Evolutionary conservation across 2,329 filamentous ascomycete species (phyloP), one percentile per base, ranked within the genome.

Genomic region (Aspergillus phoenicis): DNA sequence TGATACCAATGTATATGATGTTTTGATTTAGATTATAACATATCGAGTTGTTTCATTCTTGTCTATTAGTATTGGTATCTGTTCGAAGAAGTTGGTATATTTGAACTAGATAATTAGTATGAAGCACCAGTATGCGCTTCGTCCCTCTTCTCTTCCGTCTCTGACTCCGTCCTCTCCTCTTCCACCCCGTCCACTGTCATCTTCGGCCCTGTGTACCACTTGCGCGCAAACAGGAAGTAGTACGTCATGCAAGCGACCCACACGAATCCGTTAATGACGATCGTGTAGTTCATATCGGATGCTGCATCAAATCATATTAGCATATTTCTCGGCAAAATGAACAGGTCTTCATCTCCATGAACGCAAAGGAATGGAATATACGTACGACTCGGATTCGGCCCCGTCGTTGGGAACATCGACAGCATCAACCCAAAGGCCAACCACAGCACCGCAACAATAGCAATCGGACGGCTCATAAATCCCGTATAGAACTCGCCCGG

Each of bases 401-500:
- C 85, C 4, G 76, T 78, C 11, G 75, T 77, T 0, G 86, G 86
- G 69, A 88, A 86, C 85, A 88, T 87, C 57, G 78, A 80, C 26
- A 88, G 68, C 0, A 83, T 54, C 38, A 86, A 83, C 0, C 84
- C 84, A 68, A 86, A 87, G 1, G 77, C 55, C 24, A 87, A 70
- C 69, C 87, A 88, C 0, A 79, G 59, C 26, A 87, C 77, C 0
- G 85, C 83, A 0, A 79, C 73, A 71, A 81, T 82, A 0, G 83
- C 85, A 58, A 88, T 81, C 0, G 83, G 80, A 8, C 78, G 76
- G 39, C 83, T 86, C 33, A 84, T 73, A 0, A 66, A 56, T 0
- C 86, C 86, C 0, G 84, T 87, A 67, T 87, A 85, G 64, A 88
- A 85, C 1, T 84, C 81, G 0, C 85, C 86, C 0, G 85, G 84